Conservation (phyloP, 2,329 filamentous ascomycete genomes). For the Tolypocladium inflatum region DNA sequence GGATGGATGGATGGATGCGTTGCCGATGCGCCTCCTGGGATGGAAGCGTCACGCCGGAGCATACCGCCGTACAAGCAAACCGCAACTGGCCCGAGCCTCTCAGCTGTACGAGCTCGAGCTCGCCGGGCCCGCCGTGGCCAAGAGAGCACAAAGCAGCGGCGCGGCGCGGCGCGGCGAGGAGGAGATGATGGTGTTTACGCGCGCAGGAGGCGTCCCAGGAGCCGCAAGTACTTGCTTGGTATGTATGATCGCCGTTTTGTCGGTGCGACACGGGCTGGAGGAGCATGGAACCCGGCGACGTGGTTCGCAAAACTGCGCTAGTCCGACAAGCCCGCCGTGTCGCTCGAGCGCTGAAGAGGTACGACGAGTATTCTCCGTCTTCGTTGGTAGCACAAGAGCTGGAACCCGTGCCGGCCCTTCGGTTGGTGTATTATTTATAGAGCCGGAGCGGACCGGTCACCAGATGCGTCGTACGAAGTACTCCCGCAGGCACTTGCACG, state of each 20-base stretch:
- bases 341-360: neutral
- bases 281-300: constrained; percentile 1
- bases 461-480: neutral
- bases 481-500: neutral
- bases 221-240: neutral
- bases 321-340: neutral
- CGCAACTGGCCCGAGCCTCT: neutral
- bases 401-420: neutral
- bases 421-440: neutral
- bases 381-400: neutral
- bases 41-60: neutral
- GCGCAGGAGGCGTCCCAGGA: neutral
- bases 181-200: neutral
- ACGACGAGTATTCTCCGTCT: neutral
- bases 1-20: neutral
- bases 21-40: neutral
- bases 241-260: neutral
- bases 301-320: constrained; percentile 1
- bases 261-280: neutral
- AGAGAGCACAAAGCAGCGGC: neutral
- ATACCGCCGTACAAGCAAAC: neutral
- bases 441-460: neutral
- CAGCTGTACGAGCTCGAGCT: neutral
- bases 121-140: neutral
- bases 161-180: neutral